Percentiles rank a stretch among this genome's conserved stretches.
phyloP scores from a whole-genome alignment of 2,329 filamentous ascomycete genomes.

The Bipolaris cookei region DNA sequence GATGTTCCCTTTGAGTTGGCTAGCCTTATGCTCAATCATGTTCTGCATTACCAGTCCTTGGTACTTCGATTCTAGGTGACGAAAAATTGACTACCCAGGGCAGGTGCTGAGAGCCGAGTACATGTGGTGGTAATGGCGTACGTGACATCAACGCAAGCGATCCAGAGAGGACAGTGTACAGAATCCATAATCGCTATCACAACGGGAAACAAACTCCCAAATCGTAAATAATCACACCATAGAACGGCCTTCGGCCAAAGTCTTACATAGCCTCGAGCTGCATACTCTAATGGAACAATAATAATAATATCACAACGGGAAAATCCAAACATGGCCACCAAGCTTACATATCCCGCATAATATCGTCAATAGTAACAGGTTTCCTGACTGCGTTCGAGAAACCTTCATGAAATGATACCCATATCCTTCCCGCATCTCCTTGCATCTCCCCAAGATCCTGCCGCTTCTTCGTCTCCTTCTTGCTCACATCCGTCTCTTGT shows the following conservation, averaged over 20 bases:
- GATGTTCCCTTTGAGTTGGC: neutral
- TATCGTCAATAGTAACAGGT: slow-evolving; percentile 79
- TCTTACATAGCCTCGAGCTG: too few relatives aligned
- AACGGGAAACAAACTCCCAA: too few relatives aligned
- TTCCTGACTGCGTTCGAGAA: slow-evolving; percentile 92
- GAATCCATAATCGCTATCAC: neutral
- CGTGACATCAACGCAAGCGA: neutral
- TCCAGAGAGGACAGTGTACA: neutral
- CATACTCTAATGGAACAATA: too few relatives aligned
- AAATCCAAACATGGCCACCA: neutral
- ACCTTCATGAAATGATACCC: slow-evolving; percentile 90
- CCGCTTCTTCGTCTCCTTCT: slow-evolving; percentile 51
- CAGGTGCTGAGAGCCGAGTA: neutral
- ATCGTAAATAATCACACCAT: too few relatives aligned
- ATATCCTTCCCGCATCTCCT: slow-evolving; percentile 67
- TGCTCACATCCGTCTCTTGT: slow-evolving; percentile 52
- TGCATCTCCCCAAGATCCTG: slow-evolving; percentile 44
- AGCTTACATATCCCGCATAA: slow-evolving; percentile 68
- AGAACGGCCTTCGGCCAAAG: too few relatives aligned
- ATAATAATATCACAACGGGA: neutral
- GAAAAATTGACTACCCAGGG: neutral
- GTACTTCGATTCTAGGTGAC: neutral
- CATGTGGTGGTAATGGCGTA: neutral
- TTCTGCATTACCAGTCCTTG: neutral
- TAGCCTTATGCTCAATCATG: neutral